Evolutionary conservation across 768 basidiomycete species (phyloP).

Genomic region (Sistotremastrum niveocremeum): DNA sequence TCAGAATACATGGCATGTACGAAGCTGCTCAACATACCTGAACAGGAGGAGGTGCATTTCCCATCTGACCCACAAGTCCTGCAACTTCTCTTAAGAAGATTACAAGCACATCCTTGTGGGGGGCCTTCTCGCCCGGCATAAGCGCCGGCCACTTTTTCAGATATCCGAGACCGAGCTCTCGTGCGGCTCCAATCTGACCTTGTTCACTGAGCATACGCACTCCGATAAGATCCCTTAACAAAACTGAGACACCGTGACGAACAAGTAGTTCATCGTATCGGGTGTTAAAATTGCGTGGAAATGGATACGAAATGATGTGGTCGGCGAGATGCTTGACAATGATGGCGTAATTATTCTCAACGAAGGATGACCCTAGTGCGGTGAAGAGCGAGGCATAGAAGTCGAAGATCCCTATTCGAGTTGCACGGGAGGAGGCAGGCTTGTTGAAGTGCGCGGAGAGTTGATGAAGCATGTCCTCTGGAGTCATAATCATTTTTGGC

Average conservation of each 20-base stretch:
- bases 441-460: slow-evolving; percentile 78
- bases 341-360: slow-evolving; percentile 71
- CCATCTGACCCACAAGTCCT: slow-evolving; percentile 75
- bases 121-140: slow-evolving; percentile 72
- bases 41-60: slow-evolving; percentile 82
- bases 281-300: slow-evolving; percentile 35
- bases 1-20: slow-evolving; percentile 2
- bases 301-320: slow-evolving; percentile 56
- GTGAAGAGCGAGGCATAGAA: slow-evolving; percentile 71
- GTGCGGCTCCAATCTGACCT: slow-evolving; percentile 83
- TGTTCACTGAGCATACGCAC: slow-evolving; percentile 85
- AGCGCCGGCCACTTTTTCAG: slow-evolving; percentile 88
- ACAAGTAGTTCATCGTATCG: slow-evolving; percentile 66
- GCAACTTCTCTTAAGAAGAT: slow-evolving; percentile 75
- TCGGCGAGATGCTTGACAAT: slow-evolving; percentile 66
- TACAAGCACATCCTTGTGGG: slow-evolving; percentile 51
- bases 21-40: slow-evolving; percentile 34
- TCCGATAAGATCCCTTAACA: slow-evolving; percentile 79
- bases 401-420: slow-evolving; percentile 77
- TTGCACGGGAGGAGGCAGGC: slow-evolving; percentile 47
- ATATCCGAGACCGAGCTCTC: slow-evolving; percentile 70
- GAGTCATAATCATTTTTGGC: slow-evolving; percentile 55
- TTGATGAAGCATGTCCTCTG: slow-evolving; percentile 69
- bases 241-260: slow-evolving; percentile 57
- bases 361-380: slow-evolving; percentile 60